Evolutionary conservation across 2,329 filamentous ascomycete genomes (phyloP), one percentile per base, ranked within the genome.

Genomic region (Colletotrichum trifolii): DNA sequence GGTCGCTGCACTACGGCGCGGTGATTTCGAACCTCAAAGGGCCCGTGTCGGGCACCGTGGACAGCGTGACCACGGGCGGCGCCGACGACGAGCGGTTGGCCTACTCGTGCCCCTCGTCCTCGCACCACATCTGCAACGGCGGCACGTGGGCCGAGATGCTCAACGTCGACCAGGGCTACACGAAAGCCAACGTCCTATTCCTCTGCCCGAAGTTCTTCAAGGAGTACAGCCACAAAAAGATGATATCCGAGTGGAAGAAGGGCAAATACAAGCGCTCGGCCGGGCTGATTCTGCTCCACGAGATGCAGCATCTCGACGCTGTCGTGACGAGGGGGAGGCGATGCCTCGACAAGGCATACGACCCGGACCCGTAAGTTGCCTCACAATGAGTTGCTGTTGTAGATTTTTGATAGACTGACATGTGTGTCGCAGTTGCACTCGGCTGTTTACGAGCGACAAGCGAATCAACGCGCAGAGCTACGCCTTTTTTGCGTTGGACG

Each of bases 241-340:
- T 54, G 50, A n/a, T 54, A 2, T 39, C 17, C 10, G 15, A 42
- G 1, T 54, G 50, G 50, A 38, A 0, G 11, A 39, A 10, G 12
- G 38, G 38, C 7, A 25, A 15, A 13, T 25, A 54, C 15, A 39
- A n/a, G 38, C 11, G 10, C 6, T 54, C 50, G 15, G 50, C 50
- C 0, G 50, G 38, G 12, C 17, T 54, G 7, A 1, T 39, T 3
- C 50, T 54, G 50, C 38, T 54, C 25, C 50, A 54, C 33, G 50
- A 54, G 10, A 54, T 54, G 50, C 50, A 54, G 50, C 50, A 54
- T 54, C 38, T 42, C 5, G 38, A 54, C 25, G 50, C 50, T 8
- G 34, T 54, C 6, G 50, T 54, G 1, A 38, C 35, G 7, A 33
- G 2, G n/a, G 34, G 10, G 35, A 54, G 38, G 0, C 35, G 17